Evolutionary conservation across 176 grass and related monocot genomes (phyloP), one percentile per base, ranked within the genome.

Genomic region (Oryza coarctata): DNA sequence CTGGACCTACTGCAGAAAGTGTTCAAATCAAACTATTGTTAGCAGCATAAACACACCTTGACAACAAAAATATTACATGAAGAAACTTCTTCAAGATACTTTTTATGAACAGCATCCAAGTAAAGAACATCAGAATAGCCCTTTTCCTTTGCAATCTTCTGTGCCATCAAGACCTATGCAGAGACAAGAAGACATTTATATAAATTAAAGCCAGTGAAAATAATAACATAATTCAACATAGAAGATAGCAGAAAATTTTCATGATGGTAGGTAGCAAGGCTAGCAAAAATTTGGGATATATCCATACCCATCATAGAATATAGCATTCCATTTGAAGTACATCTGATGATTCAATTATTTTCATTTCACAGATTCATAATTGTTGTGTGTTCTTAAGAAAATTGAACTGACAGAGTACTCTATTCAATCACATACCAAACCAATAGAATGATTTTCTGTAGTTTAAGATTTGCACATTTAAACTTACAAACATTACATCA

Each of bases 101-200:
- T 98, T 76, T 98, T 98, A 39, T 95, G 82, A 85, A 93, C 87
- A 80, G 88, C 88, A 22, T 95, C 96, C 85, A 98, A 89, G 86
- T 98, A 98, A 67, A 98, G 84, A 86, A 95, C 96, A 85, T 98
- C 96, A 85, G 96, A 95, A 86, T 91, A 98, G 47, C 96, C 96
- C 80, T 93, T 95, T 89, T 95, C 93, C 80, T 94, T 95, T 49
- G 93, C 96, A 76, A 89, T 90, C 82, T 98, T 98, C 43, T 98
- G 96, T 70, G 96, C 96, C 87, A 91, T 91, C 71, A 98, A 86
- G 30, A 98, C 96, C 96, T 98, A 86, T 58, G 69, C 63, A 84
- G 81, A 14, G 7, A 88, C 63, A 82, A 72, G 38, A 83, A 76
- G 34, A 60, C 7, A 65, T 47, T 58, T 39, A 52, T 73, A 80